Percentiles rank a stretch among this genome's conserved stretches.
Evolutionary conservation across 2,329 filamentous ascomycete species (phyloP).

Genomic region (Exophiala spinifera): DNA sequence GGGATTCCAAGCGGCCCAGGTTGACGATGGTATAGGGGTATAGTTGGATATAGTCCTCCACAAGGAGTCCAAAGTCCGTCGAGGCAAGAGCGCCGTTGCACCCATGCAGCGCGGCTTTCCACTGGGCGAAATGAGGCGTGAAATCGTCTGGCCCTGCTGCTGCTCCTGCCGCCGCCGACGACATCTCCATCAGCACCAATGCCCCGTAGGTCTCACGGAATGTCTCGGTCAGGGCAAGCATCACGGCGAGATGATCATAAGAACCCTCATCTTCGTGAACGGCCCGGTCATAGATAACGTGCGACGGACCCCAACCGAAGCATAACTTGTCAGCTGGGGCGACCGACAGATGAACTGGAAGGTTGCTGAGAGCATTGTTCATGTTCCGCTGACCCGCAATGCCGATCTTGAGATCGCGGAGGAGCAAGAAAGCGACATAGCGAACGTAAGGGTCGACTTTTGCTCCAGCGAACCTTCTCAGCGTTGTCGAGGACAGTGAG

Average conservation of each 20-base stretch:
- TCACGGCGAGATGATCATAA: conserved; percentile 26
- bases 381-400: conserved; percentile 24
- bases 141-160: conserved; percentile 17
- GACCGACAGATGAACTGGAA: conserved; percentile 15
- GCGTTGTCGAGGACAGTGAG: conserved; percentile 9
- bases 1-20: conserved; percentile 4
- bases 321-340: conserved; percentile 18
- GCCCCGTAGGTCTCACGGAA: conserved; percentile 26
- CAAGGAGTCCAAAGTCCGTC: conserved; percentile 24
- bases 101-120: conserved; percentile 18
- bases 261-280: conserved; percentile 23
- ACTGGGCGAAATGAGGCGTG: conserved; percentile 26
- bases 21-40: conserved; percentile 19
- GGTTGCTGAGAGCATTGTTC: conserved; percentile 23
- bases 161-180: conserved; percentile 5
- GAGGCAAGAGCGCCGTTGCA: conserved; percentile 24
- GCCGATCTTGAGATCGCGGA: conserved; percentile 23
- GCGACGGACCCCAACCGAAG: conserved; percentile 24
- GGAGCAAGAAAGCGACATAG: conserved; percentile 20
- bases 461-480: conserved; percentile 14
- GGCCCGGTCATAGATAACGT: conserved; percentile 21
- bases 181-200: conserved; percentile 16
- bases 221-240: conserved; percentile 22
- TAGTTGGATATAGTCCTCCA: conserved; percentile 25
- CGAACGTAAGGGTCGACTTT: conserved; percentile 24